phyloP scores from a whole-genome alignment of 2,329 filamentous ascomycete species.

The Ophiostoma sp. region DNA sequence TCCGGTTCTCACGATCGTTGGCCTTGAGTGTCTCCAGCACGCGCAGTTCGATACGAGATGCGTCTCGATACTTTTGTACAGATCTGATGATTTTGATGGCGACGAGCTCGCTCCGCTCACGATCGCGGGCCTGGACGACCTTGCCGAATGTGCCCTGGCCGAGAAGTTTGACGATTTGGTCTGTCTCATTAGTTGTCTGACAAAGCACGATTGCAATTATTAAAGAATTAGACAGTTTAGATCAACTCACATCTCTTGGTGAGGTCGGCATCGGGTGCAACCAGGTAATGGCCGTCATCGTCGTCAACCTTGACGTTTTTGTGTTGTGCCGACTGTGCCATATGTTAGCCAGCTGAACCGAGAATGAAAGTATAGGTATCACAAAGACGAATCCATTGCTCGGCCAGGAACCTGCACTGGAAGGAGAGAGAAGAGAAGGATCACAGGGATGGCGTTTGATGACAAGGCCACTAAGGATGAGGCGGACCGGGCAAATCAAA shows the following conservation, averaged over 20 bases:
- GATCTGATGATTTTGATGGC: conserved; percentile 98
- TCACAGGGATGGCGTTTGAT: background rate
- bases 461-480: background rate
- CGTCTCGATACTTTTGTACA: conserved; percentile 96
- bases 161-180: conserved; percentile 81
- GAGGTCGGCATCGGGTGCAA: conserved; percentile 76
- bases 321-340: background rate
- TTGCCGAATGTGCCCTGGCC: conserved; percentile 98
- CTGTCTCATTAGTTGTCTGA: conserved; percentile 40
- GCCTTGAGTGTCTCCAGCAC: conserved; percentile 87
- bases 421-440: background rate
- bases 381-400: no score
- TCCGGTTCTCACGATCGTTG: conserved; percentile 86
- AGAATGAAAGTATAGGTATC: background rate
- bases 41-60: conserved; percentile 86
- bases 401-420: no score
- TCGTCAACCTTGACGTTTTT: conserved; percentile 77
- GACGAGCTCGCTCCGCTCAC: conserved; percentile 67
- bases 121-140: conserved; percentile 87
- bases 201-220: background rate
- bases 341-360: background rate
- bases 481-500: background rate
- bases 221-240: no score
- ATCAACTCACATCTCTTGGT: conserved; percentile 76
- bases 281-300: conserved; percentile 94